Conservation (phyloP, 208 protist species). For the Trypanosoma mega region DNA sequence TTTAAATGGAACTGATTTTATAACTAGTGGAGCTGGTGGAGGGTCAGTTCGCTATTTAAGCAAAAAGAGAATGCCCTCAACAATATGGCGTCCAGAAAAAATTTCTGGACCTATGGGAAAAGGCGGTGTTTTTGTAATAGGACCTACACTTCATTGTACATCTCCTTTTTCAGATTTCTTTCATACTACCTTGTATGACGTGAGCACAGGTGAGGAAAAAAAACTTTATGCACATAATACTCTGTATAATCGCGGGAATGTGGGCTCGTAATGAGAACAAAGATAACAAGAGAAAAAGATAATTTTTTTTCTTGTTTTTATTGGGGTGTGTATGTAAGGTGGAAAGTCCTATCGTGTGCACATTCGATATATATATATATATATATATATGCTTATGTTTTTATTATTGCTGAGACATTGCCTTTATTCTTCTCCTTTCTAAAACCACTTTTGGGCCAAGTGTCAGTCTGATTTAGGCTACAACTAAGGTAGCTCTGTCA, state of each 20-base stretch:
- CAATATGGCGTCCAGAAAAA: conserved; percentile 16
- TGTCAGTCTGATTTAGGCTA: no score
- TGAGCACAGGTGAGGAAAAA: not conserved
- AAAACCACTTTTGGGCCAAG: no score
- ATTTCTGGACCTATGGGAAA: not conserved
- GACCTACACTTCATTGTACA: conserved; percentile 15
- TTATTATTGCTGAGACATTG: no score
- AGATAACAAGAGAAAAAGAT: not conserved
- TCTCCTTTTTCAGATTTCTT: conserved; percentile 10
- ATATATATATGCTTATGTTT: no score
- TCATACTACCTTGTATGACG: conserved; percentile 10
- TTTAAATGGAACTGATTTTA: conserved; percentile 25
- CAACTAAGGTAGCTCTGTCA: no score
- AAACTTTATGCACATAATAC: conserved; percentile 10
- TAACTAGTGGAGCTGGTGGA: conserved; percentile 17
- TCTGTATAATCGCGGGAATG: conserved; percentile 1
- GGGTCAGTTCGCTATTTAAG: conserved; percentile 12
- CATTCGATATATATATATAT: no score
- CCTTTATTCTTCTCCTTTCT: no score
- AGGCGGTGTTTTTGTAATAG: not conserved
- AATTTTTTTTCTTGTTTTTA: not conserved
- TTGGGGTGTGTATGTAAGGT: not conserved
- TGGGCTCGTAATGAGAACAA: not conserved
- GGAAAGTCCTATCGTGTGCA: no score
- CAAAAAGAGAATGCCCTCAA: conserved; percentile 6